phyloP scores from a whole-genome alignment of 202 grass and related monocot genomes.

The Digitaria exilis region DNA sequence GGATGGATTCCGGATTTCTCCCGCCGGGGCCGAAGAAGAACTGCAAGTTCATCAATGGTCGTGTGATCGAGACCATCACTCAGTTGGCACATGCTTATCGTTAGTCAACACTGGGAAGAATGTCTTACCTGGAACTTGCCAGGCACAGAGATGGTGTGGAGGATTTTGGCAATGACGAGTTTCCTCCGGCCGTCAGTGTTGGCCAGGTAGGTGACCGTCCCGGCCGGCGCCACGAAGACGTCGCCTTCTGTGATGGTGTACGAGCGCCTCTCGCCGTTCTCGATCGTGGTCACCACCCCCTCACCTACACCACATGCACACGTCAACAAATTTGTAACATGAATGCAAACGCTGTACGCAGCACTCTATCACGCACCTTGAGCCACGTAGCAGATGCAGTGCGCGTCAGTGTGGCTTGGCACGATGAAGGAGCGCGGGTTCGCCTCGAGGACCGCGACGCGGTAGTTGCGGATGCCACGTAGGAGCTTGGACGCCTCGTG shows the following conservation, averaged over 20 bases:
- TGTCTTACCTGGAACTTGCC: slow-evolving; percentile 46
- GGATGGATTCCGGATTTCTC: slow-evolving; percentile 52
- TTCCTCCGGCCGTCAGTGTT: slow-evolving; percentile 61
- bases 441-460: slow-evolving; percentile 58
- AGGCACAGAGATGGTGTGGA: slow-evolving; percentile 59
- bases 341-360: too few species aligned
- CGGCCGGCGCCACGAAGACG: slow-evolving; percentile 60
- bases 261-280: slow-evolving; percentile 55
- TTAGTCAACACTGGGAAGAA: too few species aligned
- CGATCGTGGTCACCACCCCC: slow-evolving; percentile 53
- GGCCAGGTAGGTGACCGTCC: slow-evolving; percentile 58
- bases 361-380: too few species aligned
- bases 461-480: slow-evolving; percentile 70
- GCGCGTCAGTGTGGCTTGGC: slow-evolving; percentile 63
- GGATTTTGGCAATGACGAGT: slow-evolving; percentile 60
- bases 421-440: slow-evolving; percentile 59
- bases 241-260: slow-evolving; percentile 59
- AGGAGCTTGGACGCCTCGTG: slow-evolving; percentile 59
- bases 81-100: too few species aligned
- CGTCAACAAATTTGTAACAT: too few species aligned
- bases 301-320: too few species aligned
- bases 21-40: slow-evolving; percentile 60
- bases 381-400: slow-evolving; percentile 66
- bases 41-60: slow-evolving; percentile 15
- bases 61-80: too few species aligned